These are phyloP conservation scores for Schizophyllum commune DNA, from an alignment of 1,284 basidiomycete species.

Conservation along the genomic window DNA sequence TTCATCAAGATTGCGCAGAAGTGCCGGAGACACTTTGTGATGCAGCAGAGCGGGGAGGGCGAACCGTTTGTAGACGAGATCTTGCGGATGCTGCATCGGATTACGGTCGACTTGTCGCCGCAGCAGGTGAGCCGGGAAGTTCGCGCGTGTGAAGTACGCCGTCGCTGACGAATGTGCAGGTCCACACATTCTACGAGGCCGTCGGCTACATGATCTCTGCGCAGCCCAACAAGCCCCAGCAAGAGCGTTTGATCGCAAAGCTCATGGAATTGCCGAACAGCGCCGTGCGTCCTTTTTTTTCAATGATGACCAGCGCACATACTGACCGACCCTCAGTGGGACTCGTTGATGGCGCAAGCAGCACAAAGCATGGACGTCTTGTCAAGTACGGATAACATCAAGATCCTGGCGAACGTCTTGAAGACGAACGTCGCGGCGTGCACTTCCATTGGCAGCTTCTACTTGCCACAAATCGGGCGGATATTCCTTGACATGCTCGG, in stretches of 20 bases:
- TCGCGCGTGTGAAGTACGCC: neutral
- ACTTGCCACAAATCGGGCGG: slow-evolving; percentile 91
- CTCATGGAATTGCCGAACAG: slow-evolving; percentile 98
- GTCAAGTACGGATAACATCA: slow-evolving; percentile 89
- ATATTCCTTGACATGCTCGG: slow-evolving; percentile 99
- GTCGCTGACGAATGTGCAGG: slow-evolving; percentile 34
- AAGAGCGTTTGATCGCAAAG: slow-evolving; percentile 92
- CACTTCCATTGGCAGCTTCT: slow-evolving; percentile 95
- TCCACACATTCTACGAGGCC: slow-evolving; percentile 96
- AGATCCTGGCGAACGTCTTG: slow-evolving; percentile 94
- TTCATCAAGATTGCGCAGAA: slow-evolving; percentile 99
- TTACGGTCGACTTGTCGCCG: slow-evolving; percentile 92
- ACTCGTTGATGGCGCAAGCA: slow-evolving; percentile 95
- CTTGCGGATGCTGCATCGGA: slow-evolving; percentile 84
- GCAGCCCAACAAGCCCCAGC: slow-evolving; percentile 95
- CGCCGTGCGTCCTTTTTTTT: slow-evolving; percentile 63
- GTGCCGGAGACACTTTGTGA: slow-evolving; percentile 96
- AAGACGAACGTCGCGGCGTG: slow-evolving; percentile 99
- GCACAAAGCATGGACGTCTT: slow-evolving; percentile 91
- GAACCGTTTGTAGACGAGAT: slow-evolving; percentile 99
- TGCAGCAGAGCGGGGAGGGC: slow-evolving; percentile 95
- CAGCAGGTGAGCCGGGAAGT: slow-evolving; percentile 60
- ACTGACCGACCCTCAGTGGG: slow-evolving; percentile 61
- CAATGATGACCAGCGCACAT: too few species aligned
- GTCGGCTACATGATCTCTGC: slow-evolving; percentile 99